Evolutionary conservation across 2,329 filamentous ascomycete species (phyloP).

Genomic region (Arthrobotrys sphaeroides): DNA sequence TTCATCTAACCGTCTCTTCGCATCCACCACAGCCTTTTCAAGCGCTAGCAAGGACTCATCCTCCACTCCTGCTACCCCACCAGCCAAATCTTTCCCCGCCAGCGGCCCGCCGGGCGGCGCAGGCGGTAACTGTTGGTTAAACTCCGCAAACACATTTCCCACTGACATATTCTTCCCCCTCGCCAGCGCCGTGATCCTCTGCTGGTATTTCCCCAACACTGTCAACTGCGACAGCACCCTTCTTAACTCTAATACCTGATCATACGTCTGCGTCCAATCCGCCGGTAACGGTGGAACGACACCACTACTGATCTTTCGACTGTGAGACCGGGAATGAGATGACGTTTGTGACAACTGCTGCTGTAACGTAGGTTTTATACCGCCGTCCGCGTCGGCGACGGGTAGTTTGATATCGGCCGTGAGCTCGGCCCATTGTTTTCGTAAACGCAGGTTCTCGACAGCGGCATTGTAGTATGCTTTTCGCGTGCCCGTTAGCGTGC

Average conservation of each 20-base stretch:
- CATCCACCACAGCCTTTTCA: slow-evolving; percentile 56
- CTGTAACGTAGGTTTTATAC: not conserved
- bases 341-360: not conserved
- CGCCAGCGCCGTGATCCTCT: slow-evolving; percentile 39
- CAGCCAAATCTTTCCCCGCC: slow-evolving; percentile 11
- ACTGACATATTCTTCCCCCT: slow-evolving; percentile 8
- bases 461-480: slow-evolving; percentile 50
- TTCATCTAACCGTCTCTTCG: slow-evolving; percentile 57
- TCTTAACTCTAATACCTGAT: slow-evolving; percentile 42
- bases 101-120: slow-evolving; percentile 33
- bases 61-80: slow-evolving; percentile 3
- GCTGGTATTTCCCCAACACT: slow-evolving; percentile 43
- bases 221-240: slow-evolving; percentile 42
- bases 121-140: slow-evolving; percentile 23
- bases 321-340: not conserved
- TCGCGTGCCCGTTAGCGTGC: slow-evolving; percentile 40
- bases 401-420: slow-evolving; percentile 31
- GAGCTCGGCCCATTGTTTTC: slow-evolving; percentile 49
- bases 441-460: slow-evolving; percentile 40
- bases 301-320: slow-evolving; percentile 1
- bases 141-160: slow-evolving; percentile 12
- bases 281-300: not conserved
- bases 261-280: slow-evolving; percentile 39
- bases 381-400: not conserved
- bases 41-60: slow-evolving; percentile 42